Base-by-base conservation (phyloP, 2,329 filamentous ascomycete genomes). In the Colletotrichum acutatum region DNA sequence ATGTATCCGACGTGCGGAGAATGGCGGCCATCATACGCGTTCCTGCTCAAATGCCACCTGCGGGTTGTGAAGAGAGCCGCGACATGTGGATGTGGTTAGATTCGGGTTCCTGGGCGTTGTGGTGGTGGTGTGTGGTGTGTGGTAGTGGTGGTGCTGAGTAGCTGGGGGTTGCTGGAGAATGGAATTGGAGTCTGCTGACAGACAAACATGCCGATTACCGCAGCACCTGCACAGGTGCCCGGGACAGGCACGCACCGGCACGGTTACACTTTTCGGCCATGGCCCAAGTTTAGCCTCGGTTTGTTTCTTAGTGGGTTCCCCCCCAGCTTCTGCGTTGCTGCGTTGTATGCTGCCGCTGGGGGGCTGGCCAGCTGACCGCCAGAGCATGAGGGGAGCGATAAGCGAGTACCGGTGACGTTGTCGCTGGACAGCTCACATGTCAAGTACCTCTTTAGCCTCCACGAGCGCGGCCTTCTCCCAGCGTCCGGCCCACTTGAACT, bases 21-120 rank as follows among this genome's bases (percentile, higher is more conserved):
- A 74, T 71, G 73, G 71, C 61, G 62, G 73, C 73, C 73, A 74
- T 74, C 66, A 74, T 74, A 74, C 73, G 71, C 73, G 73, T 74
- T 74, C 71, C 70, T 74, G 59, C 22, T 65, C 64, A 67, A 74
- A 74, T 74, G 62, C 58, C 70, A 74, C 62, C 59, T 42, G 73
- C 57, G 24, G 32, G 65, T 65, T 65, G 60, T 64, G 66, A 52
- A 19, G 57, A 57, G 66, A 66, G 46, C 52, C 57, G 71, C 66
- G 73, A 70, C 71, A 74, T 74, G 73, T 74, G 73, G 71, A 74
- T 74, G 73, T 74, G 73, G 71, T 65, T 66, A 70, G 71, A 71
- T 66, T 71, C 61, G 60, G 71, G 61, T 66, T 64, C 59, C 70
- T 54, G 30, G 42, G 24, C 30, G 42, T 46, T 64, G 30, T 46